phyloP scores from a whole-genome alignment of 768 basidiomycete species.

The Phaeotremella skinneri region DNA sequence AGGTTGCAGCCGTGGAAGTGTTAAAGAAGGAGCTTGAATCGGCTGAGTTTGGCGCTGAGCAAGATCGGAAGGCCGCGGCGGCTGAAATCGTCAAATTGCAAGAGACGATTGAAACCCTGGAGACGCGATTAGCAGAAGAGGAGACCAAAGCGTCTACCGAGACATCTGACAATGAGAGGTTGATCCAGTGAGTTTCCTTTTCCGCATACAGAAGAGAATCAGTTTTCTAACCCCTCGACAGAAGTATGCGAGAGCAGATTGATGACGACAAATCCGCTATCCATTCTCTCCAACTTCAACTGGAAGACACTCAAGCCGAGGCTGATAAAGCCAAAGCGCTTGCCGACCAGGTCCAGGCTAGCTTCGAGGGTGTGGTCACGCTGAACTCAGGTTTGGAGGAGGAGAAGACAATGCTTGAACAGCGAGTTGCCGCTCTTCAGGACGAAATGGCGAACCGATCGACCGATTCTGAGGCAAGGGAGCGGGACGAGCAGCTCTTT shows the following conservation, averaged over 20 bases:
- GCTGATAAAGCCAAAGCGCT: neutral
- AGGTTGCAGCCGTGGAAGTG: neutral
- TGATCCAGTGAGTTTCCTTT: slow-evolving; percentile 7
- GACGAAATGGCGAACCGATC: slow-evolving; percentile 40
- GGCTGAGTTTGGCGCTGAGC: neutral
- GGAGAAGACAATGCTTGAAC: slow-evolving; percentile 12
- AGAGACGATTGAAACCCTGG: neutral
- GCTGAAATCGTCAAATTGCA: neutral
- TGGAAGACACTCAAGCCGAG: slow-evolving; percentile 20
- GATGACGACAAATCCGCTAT: slow-evolving; percentile 11
- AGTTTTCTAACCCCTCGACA: neutral
- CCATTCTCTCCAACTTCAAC: slow-evolving; percentile 11
- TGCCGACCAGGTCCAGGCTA: slow-evolving; percentile 25
- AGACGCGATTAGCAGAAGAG: neutral
- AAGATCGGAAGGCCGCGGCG: neutral
- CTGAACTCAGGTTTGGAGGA: slow-evolving; percentile 12
- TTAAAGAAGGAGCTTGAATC: neutral
- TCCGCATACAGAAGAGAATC: neutral
- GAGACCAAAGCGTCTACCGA: neutral
- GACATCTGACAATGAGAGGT: slow-evolving; percentile 2
- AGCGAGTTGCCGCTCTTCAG: slow-evolving; percentile 26
- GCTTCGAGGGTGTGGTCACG: slow-evolving; percentile 21
- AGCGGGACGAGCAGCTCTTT: slow-evolving; percentile 39
- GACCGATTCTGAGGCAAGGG: slow-evolving; percentile 38
- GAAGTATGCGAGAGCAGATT: slow-evolving; percentile 17